Conservation (phyloP, 2,329 filamentous ascomycete genomes). For the Fusarium chlamydosporum region DNA sequence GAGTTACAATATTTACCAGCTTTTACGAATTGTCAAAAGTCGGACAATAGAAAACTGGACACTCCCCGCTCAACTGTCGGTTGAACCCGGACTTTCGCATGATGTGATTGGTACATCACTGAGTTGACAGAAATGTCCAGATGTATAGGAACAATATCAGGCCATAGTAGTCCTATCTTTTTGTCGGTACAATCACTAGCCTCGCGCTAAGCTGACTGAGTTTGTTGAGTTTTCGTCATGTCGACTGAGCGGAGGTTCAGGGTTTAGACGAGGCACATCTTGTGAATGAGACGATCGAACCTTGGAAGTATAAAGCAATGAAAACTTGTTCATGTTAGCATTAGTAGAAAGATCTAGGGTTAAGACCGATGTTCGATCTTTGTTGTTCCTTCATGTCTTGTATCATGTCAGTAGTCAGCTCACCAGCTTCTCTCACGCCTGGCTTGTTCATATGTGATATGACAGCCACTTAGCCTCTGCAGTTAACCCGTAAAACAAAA, state of each 20-base stretch:
- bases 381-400: neutral
- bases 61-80: neutral
- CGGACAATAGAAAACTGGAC: conserved; percentile 3
- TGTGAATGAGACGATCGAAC: neutral
- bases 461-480: too few species aligned
- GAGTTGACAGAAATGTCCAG: neutral
- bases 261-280: neutral
- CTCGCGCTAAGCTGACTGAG: conserved; percentile 12
- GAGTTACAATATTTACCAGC: neutral
- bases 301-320: neutral
- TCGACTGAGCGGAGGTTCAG: neutral
- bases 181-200: neutral
- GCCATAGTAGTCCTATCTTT: neutral
- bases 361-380: neutral
- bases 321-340: too few species aligned
- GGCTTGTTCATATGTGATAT: too few species aligned
- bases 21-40: neutral
- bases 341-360: neutral
- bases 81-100: neutral
- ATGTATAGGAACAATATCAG: neutral
- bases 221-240: conserved; percentile 9
- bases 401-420: neutral
- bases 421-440: too few species aligned
- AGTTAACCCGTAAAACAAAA: neutral
- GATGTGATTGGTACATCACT: neutral